phyloP scores from a whole-genome alignment of 2,329 filamentous ascomycete genomes.

The Monosporascus cannonballus region DNA sequence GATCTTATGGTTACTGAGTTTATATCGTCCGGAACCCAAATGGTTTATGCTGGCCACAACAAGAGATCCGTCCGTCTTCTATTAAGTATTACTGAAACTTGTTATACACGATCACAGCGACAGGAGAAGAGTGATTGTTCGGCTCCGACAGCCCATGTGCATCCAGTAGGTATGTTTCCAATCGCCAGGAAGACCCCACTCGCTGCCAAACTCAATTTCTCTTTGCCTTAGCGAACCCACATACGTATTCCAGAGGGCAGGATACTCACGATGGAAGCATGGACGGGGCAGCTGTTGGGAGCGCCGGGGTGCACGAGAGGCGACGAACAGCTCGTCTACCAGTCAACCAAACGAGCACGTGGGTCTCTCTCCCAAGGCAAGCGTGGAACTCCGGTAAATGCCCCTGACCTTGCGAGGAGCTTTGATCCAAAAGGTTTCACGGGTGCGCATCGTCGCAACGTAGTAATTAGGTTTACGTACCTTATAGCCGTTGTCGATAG shows the following conservation, averaged over 20 bases:
- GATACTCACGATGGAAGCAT: background rate
- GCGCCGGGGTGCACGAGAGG: background rate
- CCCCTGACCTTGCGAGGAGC: background rate
- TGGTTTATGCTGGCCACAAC: too few species aligned
- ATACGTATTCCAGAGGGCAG: background rate
- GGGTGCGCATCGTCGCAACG: background rate
- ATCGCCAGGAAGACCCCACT: background rate
- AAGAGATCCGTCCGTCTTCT: too few species aligned
- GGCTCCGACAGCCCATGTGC: background rate
- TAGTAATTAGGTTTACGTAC: background rate
- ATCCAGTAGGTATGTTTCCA: background rate
- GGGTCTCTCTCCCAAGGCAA: background rate
- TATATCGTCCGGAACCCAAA: too few species aligned
- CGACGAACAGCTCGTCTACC: background rate
- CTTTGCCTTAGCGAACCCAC: background rate
- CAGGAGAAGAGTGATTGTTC: background rate
- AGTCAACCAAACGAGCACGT: background rate
- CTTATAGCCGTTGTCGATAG: background rate
- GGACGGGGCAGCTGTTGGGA: background rate
- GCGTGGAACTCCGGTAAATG: background rate
- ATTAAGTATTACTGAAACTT: too few species aligned
- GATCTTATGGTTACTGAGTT: too few species aligned
- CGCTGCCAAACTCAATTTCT: background rate
- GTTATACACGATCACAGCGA: too few species aligned
- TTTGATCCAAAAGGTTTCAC: background rate